Base-by-base conservation (phyloP, 352 stramenopile genomes). In the Pythium vanterpoolii region DNA sequence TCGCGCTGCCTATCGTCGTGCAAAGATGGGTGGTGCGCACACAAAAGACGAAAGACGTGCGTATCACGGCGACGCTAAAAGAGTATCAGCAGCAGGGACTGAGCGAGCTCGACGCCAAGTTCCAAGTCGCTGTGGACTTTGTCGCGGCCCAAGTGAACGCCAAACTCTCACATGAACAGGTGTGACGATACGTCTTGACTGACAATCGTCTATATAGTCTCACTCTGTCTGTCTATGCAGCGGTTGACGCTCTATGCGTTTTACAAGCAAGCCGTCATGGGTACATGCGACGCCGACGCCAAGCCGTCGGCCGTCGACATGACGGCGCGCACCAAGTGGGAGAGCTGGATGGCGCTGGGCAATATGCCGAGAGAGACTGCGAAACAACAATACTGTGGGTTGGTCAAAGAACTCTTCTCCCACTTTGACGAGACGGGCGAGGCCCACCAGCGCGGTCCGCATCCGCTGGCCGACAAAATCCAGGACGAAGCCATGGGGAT, bases 191-290 rank as follows among this genome's bases (percentile, higher is more conserved):
- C 36, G 11, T 18, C 9, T n/a, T 33, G 49, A 33, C 33, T 31
- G 43, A 11, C n/a, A n/a, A n/a, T n/a, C n/a, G n/a, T n/a, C n/a
- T n/a, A n/a, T n/a, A n/a, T n/a, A n/a, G n/a, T n/a, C n/a, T 49
- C 31, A n/a, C 14, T 36, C 21, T 39, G 51, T 33, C 5, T 24
- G 40, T 31, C n/a, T 65, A 5, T 28, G 24, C n/a, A 90, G 79
- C 73, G 73, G 66, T 56, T 90, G 66, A 86, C 77, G 48, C 58
- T 92, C 50, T 92, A 92, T 64, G 83, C 83, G 46, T 88, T 92
- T 48, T 92, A 83, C 71, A 92, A 92, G 69, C 83, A 92, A 81
- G 79, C 79, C 23, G 72, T 76, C 18, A 75, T 81, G 48, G 83
- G 79, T 54, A 71, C 63, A 31, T 90, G 79, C 66, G 74, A 55